Evolutionary conservation across 169 alveolate species (phyloP).

Genomic region (Neospora caninum): DNA sequence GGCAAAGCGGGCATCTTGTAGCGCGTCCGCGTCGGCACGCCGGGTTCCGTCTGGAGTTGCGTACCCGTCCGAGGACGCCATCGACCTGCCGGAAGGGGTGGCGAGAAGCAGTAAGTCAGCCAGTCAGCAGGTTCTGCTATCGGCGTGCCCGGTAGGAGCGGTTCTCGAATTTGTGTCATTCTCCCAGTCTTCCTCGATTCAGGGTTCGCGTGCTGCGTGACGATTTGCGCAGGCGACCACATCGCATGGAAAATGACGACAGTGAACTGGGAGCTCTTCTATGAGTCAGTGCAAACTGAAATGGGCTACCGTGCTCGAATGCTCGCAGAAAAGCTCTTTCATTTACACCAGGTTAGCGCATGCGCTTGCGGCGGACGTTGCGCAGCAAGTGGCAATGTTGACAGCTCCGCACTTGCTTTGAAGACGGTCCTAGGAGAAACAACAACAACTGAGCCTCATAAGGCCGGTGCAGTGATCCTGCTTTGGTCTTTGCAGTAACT

Average conservation of each 20-base stretch:
- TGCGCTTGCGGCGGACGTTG: neutral
- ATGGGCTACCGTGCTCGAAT: conserved; percentile 41
- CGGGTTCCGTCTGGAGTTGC: neutral
- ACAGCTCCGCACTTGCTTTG: no score
- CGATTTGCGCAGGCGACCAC: conserved; percentile 1
- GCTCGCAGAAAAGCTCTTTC: conserved; percentile 23
- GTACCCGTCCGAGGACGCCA: neutral
- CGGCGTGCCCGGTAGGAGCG: no score
- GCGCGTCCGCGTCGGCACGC: neutral
- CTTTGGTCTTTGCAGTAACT: no score
- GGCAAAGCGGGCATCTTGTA: neutral
- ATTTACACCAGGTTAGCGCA: neutral
- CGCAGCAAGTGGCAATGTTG: neutral
- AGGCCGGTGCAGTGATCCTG: no score
- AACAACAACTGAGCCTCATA: no score
- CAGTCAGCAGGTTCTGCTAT: no score
- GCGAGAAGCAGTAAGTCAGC: neutral
- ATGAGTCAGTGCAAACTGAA: conserved; percentile 9
- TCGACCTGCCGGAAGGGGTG: conserved; percentile 9
- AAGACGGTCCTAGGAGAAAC: no score
- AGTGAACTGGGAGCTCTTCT: conserved; percentile 18
- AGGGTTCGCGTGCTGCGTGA: no score
- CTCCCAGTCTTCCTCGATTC: no score
- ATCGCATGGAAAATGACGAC: conserved; percentile 39
- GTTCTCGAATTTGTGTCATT: no score